Conservation (phyloP, 352 stramenopile genomes). For the Phytophthora rubi region DNA sequence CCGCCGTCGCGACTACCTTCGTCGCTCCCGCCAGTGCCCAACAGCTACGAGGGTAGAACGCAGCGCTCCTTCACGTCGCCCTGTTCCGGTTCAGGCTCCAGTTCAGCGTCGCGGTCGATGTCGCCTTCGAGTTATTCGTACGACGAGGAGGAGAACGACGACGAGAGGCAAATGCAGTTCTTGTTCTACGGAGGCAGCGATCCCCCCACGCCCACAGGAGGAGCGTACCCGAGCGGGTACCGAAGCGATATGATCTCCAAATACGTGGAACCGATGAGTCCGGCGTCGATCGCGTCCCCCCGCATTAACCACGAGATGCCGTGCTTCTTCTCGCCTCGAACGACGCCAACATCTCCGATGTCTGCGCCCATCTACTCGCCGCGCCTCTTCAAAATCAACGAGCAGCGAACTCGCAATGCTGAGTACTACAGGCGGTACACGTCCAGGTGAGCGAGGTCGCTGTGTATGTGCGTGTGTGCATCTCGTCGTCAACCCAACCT, state of each 20-base stretch:
- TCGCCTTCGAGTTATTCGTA: constrained; percentile 39
- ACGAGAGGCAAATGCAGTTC: constrained; percentile 50
- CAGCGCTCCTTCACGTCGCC: constrained; percentile 30
- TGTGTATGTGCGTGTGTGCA: constrained; percentile 5
- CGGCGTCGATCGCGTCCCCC: constrained; percentile 35
- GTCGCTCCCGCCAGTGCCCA: constrained; percentile 22
- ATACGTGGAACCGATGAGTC: constrained; percentile 30
- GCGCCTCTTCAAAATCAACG: constrained; percentile 43
- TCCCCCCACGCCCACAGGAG: constrained; percentile 37
- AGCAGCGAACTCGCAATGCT: constrained; percentile 27
- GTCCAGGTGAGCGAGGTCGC: constrained; percentile 30
- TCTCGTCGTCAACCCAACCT: constrained; percentile 7
- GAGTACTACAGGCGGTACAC: constrained; percentile 34
- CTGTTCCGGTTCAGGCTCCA: constrained; percentile 22
- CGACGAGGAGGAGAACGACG: constrained; percentile 34
- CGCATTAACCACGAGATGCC: constrained; percentile 58
- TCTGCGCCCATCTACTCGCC: constrained; percentile 42
- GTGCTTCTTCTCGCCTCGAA: constrained; percentile 59
- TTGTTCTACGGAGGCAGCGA: constrained; percentile 65
- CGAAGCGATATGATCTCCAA: constrained; percentile 46
- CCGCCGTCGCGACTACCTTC: constrained; percentile 24
- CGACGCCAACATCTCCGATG: constrained; percentile 44
- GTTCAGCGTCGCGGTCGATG: constrained; percentile 20
- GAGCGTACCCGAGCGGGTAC: constrained; percentile 25
- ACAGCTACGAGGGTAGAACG: constrained; percentile 5